phyloP scores from a whole-genome alignment of 2,329 filamentous ascomycete species.

The Beauveria caledonica region DNA sequence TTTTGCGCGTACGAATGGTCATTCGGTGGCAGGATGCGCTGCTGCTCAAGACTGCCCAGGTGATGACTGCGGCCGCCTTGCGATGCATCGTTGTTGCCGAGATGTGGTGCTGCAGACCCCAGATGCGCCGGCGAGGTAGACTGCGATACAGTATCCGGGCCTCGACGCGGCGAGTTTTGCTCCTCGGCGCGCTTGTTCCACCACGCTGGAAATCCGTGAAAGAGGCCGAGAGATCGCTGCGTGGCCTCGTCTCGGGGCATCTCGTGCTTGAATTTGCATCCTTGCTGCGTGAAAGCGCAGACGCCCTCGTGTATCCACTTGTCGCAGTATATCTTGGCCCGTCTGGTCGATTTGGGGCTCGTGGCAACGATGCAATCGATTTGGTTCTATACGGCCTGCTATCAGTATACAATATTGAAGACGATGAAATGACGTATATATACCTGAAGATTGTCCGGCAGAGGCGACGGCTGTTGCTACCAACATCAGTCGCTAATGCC shows the following conservation, averaged over 20 bases:
- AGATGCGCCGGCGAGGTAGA: neutral
- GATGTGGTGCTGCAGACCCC: neutral
- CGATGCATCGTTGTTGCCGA: neutral
- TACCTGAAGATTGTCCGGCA: constrained; percentile 5
- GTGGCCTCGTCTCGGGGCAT: constrained; percentile 66
- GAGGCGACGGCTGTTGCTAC: neutral
- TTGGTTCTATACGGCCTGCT: constrained; percentile 20
- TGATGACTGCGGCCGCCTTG: neutral
- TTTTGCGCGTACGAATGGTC: neutral
- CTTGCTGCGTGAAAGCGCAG: constrained; percentile 78
- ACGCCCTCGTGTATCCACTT: constrained; percentile 84
- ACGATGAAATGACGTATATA: neutral
- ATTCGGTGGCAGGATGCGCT: neutral
- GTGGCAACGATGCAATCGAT: constrained; percentile 27
- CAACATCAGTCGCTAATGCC: neutral
- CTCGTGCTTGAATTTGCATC: constrained; percentile 84
- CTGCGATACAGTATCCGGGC: neutral
- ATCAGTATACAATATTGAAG: constrained; percentile 4
- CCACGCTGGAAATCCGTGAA: constrained; percentile 53
- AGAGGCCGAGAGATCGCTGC: constrained; percentile 63
- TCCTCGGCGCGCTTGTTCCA: constrained; percentile 49
- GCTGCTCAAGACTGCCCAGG: neutral
- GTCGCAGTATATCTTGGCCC: constrained; percentile 69
- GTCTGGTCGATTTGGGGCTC: constrained; percentile 33
- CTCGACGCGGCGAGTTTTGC: constrained; percentile 10